phyloP scores from a whole-genome alignment of 73 alveolate species.

The Paramecium tetraurelia region DNA sequence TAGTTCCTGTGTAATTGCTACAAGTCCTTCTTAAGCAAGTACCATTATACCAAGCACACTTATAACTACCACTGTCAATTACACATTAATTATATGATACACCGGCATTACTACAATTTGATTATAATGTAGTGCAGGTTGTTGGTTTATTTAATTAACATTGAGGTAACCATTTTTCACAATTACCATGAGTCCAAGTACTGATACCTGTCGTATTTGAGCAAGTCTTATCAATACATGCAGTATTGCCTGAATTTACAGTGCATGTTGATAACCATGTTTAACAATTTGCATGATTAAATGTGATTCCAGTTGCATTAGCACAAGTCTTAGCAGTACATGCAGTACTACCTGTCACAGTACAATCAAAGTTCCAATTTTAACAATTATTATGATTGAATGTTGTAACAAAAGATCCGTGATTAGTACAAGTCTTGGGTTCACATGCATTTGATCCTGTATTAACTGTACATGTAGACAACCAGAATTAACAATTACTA shows the following conservation, averaged over 20 bases:
- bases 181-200: not conserved
- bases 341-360: constrained; percentile 9
- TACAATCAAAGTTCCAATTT: not conserved
- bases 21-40: not conserved
- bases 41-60: constrained; percentile 40
- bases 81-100: constrained; percentile 8
- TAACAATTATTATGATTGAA: constrained; percentile 1
- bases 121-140: not conserved
- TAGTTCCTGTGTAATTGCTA: constrained; percentile 2
- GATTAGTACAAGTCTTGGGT: not conserved
- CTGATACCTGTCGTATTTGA: not conserved
- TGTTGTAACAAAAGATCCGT: not conserved
- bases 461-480: constrained; percentile 30
- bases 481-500: constrained; percentile 26
- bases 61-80: not conserved
- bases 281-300: not conserved
- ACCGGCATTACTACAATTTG: constrained; percentile 21
- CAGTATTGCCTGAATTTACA: not conserved
- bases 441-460: constrained; percentile 13
- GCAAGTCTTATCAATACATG: constrained; percentile 1
- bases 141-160: constrained; percentile 41
- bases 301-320: not conserved
- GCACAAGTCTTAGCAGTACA: constrained; percentile 27
- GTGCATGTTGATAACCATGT: constrained; percentile 20
- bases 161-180: not conserved